Evolutionary conservation across 306 rosid species (phyloP), one percentile per base, ranked within the genome.

Genomic region (Vigna trinervia): DNA sequence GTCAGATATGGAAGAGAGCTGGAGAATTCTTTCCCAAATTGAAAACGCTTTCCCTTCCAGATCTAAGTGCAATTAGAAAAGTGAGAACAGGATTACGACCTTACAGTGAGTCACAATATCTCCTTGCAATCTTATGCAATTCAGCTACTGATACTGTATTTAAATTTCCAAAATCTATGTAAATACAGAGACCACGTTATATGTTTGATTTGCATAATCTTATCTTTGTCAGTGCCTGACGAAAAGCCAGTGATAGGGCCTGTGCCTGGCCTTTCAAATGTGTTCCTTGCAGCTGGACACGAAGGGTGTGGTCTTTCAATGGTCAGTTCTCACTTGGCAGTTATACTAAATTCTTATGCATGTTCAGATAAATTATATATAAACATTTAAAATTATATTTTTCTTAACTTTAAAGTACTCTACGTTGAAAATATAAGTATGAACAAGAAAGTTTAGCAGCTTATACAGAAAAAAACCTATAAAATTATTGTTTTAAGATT

Each of bases 231-330:
- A 92, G 98, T 90, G 97, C 88, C 90, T 39, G 97, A 90, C 85
- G 97, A 94, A 82, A 94, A 90, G 90, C 98, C 98, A 14, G 20
- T 86, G 71, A 89, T 94, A 20, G 97, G 98, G 41, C 89, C 85
- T 51, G 89, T 94, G 77, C 96, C 96, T 84, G 94, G 97, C 71
- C 56, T 90, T 82, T 70, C 90, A 58, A 94, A 86, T 75, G 78
- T 94, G 83, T 90, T 83, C 86, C 86, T 94, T 80, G 98, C 98
- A 45, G 90, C 98, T n/a, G 98, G 98, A 59, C 98, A 94, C 80
- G 97, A 94, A 92, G 98, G 97, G 50, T 78, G 69, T 30, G 97
- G 98, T 45, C 97, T 94, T 84, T 68, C 97, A 11, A 59, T 89
- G 98, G 98, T 94, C 81, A 84, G 85, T 76, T 45, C 58, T 76